These are phyloP conservation scores for Verticillium albo-atrum DNA, from an alignment of 2,329 filamentous ascomycete genomes.

Conservation along the genomic window DNA sequence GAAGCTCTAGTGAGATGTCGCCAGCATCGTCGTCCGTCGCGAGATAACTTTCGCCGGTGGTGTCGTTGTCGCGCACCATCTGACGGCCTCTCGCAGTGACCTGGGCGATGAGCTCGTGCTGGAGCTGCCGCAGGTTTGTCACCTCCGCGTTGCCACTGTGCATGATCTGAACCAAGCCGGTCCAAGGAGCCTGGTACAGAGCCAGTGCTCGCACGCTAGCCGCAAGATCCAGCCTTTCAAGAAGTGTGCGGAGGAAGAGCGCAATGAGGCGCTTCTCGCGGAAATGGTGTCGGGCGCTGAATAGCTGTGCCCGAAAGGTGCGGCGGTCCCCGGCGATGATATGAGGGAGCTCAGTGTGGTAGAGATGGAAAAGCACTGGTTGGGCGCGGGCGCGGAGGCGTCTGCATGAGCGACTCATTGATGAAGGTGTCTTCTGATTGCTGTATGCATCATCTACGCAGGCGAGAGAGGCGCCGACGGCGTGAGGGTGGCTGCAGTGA, in stretches of 20 bases:
- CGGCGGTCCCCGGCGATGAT: neutral
- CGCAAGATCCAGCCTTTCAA: neutral
- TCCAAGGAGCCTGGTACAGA: neutral
- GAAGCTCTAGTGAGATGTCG: neutral
- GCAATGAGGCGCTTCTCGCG: neutral
- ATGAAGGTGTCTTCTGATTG: neutral
- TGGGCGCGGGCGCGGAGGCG: neutral
- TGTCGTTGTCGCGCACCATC: neutral
- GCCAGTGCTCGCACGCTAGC: neutral
- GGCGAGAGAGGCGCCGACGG: neutral
- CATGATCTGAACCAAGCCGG: neutral
- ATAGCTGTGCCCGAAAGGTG: neutral
- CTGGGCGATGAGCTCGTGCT: neutral
- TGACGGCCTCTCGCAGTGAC: no score
- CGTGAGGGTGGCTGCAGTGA: neutral
- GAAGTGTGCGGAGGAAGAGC: neutral
- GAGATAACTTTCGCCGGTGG: neutral
- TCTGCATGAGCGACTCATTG: neutral
- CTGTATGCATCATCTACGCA: neutral
- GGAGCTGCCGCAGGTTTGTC: neutral
- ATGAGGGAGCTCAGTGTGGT: neutral
- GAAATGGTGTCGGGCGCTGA: neutral
- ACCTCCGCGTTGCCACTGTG: neutral
- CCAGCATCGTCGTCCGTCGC: neutral
- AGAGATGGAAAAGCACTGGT: neutral